Evolutionary conservation across 495 filamentous ascomycete species (phyloP).

Genomic region (Talaromyces stipitatus): DNA sequence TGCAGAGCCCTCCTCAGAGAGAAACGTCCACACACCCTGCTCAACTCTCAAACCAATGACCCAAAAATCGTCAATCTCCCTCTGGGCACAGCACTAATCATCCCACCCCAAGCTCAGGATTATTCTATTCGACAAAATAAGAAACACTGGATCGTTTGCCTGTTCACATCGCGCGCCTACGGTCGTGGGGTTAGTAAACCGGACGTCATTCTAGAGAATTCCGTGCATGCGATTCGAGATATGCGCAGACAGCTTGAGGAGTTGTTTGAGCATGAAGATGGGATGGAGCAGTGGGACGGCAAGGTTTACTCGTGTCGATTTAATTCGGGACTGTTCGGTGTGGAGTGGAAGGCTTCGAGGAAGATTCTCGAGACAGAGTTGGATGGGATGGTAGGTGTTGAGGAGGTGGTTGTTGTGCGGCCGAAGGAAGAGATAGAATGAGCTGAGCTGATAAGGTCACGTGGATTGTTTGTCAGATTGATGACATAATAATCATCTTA

Average conservation of each 20-base stretch:
- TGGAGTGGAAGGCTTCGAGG: constrained; percentile 25
- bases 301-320: constrained; percentile 32
- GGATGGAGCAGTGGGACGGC: not conserved
- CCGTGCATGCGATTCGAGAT: constrained; percentile 29
- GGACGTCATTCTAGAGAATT: constrained; percentile 28
- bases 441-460: not conserved
- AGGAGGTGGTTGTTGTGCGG: constrained; percentile 24
- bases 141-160: constrained; percentile 40
- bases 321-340: constrained; percentile 35
- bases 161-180: constrained; percentile 34
- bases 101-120: constrained; percentile 28
- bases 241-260: constrained; percentile 23
- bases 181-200: constrained; percentile 19
- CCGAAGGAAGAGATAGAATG: not conserved
- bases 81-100: constrained; percentile 37
- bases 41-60: not conserved
- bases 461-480: not conserved
- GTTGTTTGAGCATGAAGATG: not conserved
- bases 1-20: constrained; percentile 15
- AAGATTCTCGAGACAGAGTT: constrained; percentile 46
- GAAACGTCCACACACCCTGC: not conserved
- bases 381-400: constrained; percentile 39
- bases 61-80: constrained; percentile 10
- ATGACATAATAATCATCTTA: not conserved
- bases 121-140: constrained; percentile 10